A percentile compares a stretch with the other conserved stretches of the same genome.
These are phyloP conservation scores for Tylopilus orsonianus DNA, from an alignment of 1,284 basidiomycete species.

Conservation along the genomic window DNA sequence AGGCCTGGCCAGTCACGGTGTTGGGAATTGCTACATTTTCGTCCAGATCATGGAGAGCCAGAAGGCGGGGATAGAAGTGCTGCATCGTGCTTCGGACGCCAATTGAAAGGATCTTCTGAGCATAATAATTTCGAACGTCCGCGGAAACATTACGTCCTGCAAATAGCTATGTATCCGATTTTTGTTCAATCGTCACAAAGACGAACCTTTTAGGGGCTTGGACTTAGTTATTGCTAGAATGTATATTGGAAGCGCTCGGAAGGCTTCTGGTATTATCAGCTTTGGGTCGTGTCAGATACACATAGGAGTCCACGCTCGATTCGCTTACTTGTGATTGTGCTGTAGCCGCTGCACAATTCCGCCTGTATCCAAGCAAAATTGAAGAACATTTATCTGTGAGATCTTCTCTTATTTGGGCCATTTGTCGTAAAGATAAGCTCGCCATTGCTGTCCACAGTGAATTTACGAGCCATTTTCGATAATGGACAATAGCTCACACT, in stretches of 20 bases:
- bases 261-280: conserved; percentile 94
- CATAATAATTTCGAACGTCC: conserved; percentile 89
- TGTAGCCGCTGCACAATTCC: conserved; percentile 86
- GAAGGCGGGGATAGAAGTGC: conserved; percentile 86
- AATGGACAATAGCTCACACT: conserved; percentile 51
- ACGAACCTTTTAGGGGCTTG: conserved; percentile 85
- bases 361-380: conserved; percentile 85
- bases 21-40: conserved; percentile 73
- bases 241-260: conserved; percentile 87
- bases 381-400: conserved; percentile 85
- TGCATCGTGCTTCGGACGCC: conserved; percentile 72
- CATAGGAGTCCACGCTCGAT: neutral
- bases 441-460: conserved; percentile 57
- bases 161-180: conserved; percentile 13
- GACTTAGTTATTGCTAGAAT: conserved; percentile 85
- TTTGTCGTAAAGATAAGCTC: conserved; percentile 59
- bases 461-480: neutral
- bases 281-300: conserved; percentile 35
- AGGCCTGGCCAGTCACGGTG: conserved; percentile 53
- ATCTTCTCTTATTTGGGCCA: conserved; percentile 80
- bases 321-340: conserved; percentile 71
- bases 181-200: conserved; percentile 5
- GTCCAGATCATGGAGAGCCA: conserved; percentile 87
- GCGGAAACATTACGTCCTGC: conserved; percentile 84
- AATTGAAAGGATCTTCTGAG: conserved; percentile 74